Percentiles rank a stretch among this genome's conserved stretches.
Conservation (phyloP, 306 rosid species). For the Notholithocarpus densiflorus region DNA sequence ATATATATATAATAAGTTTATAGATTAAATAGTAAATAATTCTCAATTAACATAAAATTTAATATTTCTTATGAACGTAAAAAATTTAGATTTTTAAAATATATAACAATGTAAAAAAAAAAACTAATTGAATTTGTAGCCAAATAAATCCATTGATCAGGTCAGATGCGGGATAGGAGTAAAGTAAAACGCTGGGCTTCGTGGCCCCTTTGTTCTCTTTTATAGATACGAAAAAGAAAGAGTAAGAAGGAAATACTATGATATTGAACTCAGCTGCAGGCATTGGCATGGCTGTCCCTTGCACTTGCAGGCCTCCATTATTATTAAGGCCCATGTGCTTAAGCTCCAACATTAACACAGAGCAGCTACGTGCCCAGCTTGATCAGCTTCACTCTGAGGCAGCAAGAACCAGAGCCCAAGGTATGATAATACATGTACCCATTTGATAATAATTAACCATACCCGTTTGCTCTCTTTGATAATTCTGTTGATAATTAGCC, state of each 20-base stretch:
- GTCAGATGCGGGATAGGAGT: no score
- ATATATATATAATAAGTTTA: no score
- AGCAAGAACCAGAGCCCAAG: constrained; percentile 59
- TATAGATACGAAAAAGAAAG: neutral
- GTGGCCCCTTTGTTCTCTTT: neutral
- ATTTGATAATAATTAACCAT: neutral
- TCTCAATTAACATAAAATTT: no score
- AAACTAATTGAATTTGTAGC: no score
- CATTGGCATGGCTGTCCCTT: constrained; percentile 37
- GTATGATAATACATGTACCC: constrained; percentile 17
- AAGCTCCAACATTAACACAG: constrained; percentile 45
- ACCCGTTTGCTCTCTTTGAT: neutral
- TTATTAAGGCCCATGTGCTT: constrained; percentile 29
- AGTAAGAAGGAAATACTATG: constrained; percentile 5
- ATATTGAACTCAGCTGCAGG: constrained; percentile 30
- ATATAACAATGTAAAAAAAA: no score
- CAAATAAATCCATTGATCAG: no score
- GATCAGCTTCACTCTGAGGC: constrained; percentile 80
- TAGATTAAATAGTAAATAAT: no score
- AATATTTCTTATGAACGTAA: no score
- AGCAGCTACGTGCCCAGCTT: constrained; percentile 66
- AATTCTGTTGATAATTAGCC: neutral
- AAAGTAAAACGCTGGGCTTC: neutral
- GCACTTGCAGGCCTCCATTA: constrained; percentile 25
- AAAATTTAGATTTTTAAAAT: no score